phyloP scores from a whole-genome alignment of 345 rosid species.

The Eucalyptus sp. region DNA sequence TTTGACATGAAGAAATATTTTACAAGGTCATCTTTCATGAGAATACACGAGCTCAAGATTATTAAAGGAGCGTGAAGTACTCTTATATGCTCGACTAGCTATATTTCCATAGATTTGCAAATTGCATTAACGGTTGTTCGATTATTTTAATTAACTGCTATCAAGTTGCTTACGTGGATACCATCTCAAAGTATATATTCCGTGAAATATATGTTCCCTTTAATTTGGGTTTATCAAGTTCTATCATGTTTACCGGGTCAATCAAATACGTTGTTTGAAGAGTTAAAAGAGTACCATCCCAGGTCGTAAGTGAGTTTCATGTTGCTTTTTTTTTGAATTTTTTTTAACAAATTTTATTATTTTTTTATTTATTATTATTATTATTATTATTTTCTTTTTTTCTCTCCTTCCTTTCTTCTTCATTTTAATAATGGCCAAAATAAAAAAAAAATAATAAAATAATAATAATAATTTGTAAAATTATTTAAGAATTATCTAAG shows the following conservation, averaged over 20 bases:
- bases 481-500: too few species aligned
- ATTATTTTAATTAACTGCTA: background rate
- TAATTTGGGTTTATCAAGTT: background rate
- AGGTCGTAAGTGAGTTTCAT: background rate
- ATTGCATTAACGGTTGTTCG: background rate
- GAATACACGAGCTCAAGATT: background rate
- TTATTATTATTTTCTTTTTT: too few species aligned
- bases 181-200: background rate
- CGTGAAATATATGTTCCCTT: background rate
- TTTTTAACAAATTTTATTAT: too few species aligned
- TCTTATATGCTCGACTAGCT: background rate
- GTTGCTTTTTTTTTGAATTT: background rate
- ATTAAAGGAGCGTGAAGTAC: background rate
- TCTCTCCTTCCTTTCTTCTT: too few species aligned
- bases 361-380: too few species aligned
- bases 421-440: too few species aligned
- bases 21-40: background rate
- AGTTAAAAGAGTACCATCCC: background rate
- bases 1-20: background rate
- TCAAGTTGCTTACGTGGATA: background rate
- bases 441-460: too few species aligned
- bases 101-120: background rate
- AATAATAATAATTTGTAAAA: too few species aligned
- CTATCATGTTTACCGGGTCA: fast-evolving
- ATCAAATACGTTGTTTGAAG: too few species aligned